Evolutionary conservation across 805 yeast species (phyloP).

Genomic region (Lachancea nothofagi): DNA sequence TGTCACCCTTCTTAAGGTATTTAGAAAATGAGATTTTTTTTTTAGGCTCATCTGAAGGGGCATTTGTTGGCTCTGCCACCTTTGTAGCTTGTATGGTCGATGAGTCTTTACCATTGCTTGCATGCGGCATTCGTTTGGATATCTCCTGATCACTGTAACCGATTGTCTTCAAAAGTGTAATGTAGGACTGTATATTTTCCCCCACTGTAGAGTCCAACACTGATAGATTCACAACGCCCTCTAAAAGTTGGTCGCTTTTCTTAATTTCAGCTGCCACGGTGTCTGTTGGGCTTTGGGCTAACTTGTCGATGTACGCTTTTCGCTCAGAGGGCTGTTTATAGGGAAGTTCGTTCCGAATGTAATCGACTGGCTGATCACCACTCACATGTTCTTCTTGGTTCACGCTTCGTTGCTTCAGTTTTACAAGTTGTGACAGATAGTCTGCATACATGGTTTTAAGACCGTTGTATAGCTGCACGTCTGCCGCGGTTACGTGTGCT

Average conservation of each 20-base stretch:
- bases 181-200: constrained; percentile 24
- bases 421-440: constrained; percentile 23
- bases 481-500: constrained; percentile 24
- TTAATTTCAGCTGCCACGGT: constrained; percentile 8
- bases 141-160: constrained; percentile 20
- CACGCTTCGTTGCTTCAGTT: constrained; percentile 13
- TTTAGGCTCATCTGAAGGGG: constrained; percentile 21
- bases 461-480: constrained; percentile 27
- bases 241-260: constrained; percentile 14
- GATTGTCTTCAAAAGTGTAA: constrained; percentile 17
- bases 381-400: constrained; percentile 10
- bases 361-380: constrained; percentile 15
- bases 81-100: too few species aligned
- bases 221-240: constrained; percentile 21
- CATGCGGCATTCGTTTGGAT: constrained; percentile 6
- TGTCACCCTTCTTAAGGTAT: constrained; percentile 28
- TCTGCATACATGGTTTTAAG: constrained; percentile 30
- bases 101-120: background rate
- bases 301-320: constrained; percentile 21
- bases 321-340: constrained; percentile 24
- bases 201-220: constrained; percentile 21
- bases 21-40: constrained; percentile 33
- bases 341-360: constrained; percentile 23
- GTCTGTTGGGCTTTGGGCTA: constrained; percentile 3
- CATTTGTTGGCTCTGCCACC: background rate